phyloP scores from a whole-genome alignment of 768 basidiomycete genomes.

The Auricularia cornea region DNA sequence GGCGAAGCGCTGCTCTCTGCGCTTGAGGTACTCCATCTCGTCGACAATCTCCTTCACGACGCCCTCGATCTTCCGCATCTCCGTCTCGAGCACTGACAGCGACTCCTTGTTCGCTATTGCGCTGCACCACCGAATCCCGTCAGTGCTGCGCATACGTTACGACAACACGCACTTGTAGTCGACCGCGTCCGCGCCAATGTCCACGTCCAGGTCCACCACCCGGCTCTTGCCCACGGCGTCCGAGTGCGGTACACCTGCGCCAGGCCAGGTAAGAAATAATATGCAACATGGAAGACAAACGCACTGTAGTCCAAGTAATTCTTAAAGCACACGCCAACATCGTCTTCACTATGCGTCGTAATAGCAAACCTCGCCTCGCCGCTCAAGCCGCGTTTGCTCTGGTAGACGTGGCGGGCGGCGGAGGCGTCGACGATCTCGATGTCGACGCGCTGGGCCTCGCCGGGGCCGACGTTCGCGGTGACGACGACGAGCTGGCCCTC shows the following conservation, averaged over 20 bases:
- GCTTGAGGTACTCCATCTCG: conserved; percentile 85
- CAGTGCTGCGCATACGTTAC: too few species aligned
- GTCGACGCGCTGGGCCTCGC: conserved; percentile 74
- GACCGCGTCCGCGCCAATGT: conserved; percentile 96
- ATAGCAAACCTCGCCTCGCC: conserved; percentile 90
- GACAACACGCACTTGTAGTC: conserved; percentile 85
- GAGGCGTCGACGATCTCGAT: conserved; percentile 91
- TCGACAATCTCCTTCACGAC: conserved; percentile 91
- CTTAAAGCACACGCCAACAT: conserved; percentile 92
- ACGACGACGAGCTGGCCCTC: conserved; percentile 86
- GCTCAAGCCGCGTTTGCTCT: conserved; percentile 80
- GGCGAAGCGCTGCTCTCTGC: conserved; percentile 81
- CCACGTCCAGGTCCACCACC: conserved; percentile 87
- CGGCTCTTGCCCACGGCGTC: conserved; percentile 46
- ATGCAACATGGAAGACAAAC: conserved; percentile 20
- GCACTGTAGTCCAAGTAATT: conserved; percentile 69
- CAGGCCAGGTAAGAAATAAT: not conserved
- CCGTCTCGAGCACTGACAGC: conserved; percentile 88
- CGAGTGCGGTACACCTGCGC: conserved; percentile 37
- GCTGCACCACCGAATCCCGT: conserved; percentile 32
- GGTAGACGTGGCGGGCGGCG: conserved; percentile 76
- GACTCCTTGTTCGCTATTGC: conserved; percentile 99
- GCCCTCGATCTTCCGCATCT: conserved; percentile 97
- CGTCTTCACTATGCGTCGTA: conserved; percentile 87
- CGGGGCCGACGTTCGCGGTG: conserved; percentile 83